phyloP scores from a whole-genome alignment of 164 flowering plant genomes.

The Cinnamomum chago region DNA sequence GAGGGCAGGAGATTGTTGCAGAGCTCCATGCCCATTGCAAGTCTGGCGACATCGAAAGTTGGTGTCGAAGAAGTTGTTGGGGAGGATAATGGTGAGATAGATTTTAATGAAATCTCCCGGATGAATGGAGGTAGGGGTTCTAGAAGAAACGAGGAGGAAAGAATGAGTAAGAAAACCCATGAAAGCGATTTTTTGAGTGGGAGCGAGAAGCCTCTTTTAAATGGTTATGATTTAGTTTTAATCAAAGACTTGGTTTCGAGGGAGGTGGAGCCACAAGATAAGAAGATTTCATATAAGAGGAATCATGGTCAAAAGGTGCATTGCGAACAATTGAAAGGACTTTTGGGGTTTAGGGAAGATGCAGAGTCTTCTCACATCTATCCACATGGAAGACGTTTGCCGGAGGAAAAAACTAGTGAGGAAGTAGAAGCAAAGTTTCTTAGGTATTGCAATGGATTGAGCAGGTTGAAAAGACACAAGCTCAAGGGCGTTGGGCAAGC shows the following conservation, averaged over 20 bases:
- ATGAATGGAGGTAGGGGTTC: slow-evolving; percentile 35
- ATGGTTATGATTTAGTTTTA: slow-evolving; percentile 15
- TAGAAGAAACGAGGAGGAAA: slow-evolving; percentile 48
- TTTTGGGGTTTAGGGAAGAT: slow-evolving; percentile 52
- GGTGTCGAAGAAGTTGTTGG: slow-evolving; percentile 34
- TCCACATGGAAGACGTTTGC: slow-evolving; percentile 24
- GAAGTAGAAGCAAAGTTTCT: slow-evolving; percentile 35
- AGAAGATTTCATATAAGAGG: slow-evolving; percentile 37
- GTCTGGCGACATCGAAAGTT: slow-evolving; percentile 44
- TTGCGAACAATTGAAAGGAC: slow-evolving; percentile 58
- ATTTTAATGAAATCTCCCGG: slow-evolving; percentile 32
- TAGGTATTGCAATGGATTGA: slow-evolving; percentile 35
- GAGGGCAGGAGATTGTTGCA: slow-evolving; percentile 44
- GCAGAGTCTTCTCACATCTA: slow-evolving; percentile 47
- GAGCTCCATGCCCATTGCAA: slow-evolving; percentile 36
- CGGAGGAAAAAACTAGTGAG: slow-evolving; percentile 25
- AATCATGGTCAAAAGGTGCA: slow-evolving; percentile 44
- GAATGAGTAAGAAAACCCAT: slow-evolving; percentile 31
- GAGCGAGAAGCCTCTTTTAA: slow-evolving; percentile 30
- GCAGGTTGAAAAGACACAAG: slow-evolving; percentile 56
- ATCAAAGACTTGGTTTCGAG: slow-evolving; percentile 31
- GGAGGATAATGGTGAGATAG: slow-evolving; percentile 21
- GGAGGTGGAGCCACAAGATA: slow-evolving; percentile 32
- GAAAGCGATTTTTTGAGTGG: slow-evolving; percentile 33
- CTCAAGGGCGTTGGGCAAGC: slow-evolving; percentile 55